Evolutionary conservation across 805 yeast species (phyloP).

Genomic region (Ogataea pini): DNA sequence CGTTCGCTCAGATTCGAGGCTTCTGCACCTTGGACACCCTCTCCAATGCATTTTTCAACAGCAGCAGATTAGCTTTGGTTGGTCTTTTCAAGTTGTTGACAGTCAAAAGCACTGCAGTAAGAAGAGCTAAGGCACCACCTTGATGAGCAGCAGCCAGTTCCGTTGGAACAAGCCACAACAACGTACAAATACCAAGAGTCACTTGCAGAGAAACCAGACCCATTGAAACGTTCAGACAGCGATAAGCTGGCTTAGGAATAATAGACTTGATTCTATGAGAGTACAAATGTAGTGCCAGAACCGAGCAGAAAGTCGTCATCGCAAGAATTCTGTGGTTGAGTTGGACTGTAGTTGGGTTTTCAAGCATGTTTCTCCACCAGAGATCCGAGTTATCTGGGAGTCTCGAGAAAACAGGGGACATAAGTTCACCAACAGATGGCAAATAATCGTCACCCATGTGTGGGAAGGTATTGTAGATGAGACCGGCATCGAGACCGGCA

Average conservation of each 20-base stretch:
- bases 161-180: slow-evolving; percentile 86
- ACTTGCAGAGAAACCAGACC: slow-evolving; percentile 86
- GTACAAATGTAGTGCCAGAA: slow-evolving; percentile 70
- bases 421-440: slow-evolving; percentile 76
- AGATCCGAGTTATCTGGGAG: slow-evolving; percentile 67
- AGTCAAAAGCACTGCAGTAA: slow-evolving; percentile 74
- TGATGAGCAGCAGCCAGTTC: slow-evolving; percentile 95
- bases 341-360: slow-evolving; percentile 96
- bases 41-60: slow-evolving; percentile 32
- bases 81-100: slow-evolving; percentile 62
- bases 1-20: too few species aligned
- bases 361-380: slow-evolving; percentile 90
- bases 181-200: slow-evolving; percentile 80
- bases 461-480: slow-evolving; percentile 94
- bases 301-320: slow-evolving; percentile 70
- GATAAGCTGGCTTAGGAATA: slow-evolving; percentile 59
- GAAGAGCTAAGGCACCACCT: slow-evolving; percentile 90
- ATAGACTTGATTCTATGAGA: slow-evolving; percentile 54
- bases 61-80: slow-evolving; percentile 33
- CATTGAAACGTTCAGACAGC: slow-evolving; percentile 64
- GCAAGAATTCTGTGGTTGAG: slow-evolving; percentile 87
- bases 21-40: slow-evolving; percentile 11
- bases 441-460: slow-evolving; percentile 86
- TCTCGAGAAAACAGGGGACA: slow-evolving; percentile 73
- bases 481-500: slow-evolving; percentile 97